Conservation (phyloP, 768 basidiomycete species). For the Russula lepida region DNA sequence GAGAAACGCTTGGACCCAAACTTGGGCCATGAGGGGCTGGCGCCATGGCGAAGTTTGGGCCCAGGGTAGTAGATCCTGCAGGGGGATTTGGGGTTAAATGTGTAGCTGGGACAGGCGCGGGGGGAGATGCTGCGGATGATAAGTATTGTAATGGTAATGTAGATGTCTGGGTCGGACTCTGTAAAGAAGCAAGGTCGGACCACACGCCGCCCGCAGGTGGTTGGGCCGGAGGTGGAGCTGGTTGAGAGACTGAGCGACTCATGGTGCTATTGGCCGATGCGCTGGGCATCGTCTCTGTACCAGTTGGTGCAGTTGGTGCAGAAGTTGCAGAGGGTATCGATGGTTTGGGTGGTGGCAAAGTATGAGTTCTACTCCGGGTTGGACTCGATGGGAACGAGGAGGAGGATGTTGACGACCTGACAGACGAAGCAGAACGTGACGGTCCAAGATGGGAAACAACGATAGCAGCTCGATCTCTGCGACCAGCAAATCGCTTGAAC, state of each 20-base stretch:
- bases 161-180: constrained; percentile 19
- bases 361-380: constrained; percentile 18
- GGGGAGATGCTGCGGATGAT: constrained; percentile 16
- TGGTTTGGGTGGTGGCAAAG: constrained; percentile 17
- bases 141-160: constrained; percentile 24
- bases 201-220: constrained; percentile 17
- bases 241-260: constrained; percentile 32
- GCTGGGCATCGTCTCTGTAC: not conserved
- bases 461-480: constrained; percentile 29
- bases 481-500: constrained; percentile 48
- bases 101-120: constrained; percentile 12
- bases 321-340: constrained; percentile 12
- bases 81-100: constrained; percentile 4
- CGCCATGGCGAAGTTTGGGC: not conserved
- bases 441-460: constrained; percentile 28
- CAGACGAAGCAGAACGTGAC: constrained; percentile 25
- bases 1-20: constrained; percentile 2
- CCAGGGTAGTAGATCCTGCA: constrained; percentile 20
- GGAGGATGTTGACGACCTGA: constrained; percentile 9
- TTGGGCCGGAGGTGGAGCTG: constrained; percentile 21
- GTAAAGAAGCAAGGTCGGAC: constrained; percentile 24
- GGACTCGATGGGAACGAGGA: not conserved
- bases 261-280: constrained; percentile 12
- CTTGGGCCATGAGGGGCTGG: constrained; percentile 18
- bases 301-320: constrained; percentile 1